A percentile compares a stretch with the other conserved stretches of the same genome.
phyloP scores from a whole-genome alignment of 2,329 filamentous ascomycete species.

The Teratosphaeria pseudoeucalypti region DNA sequence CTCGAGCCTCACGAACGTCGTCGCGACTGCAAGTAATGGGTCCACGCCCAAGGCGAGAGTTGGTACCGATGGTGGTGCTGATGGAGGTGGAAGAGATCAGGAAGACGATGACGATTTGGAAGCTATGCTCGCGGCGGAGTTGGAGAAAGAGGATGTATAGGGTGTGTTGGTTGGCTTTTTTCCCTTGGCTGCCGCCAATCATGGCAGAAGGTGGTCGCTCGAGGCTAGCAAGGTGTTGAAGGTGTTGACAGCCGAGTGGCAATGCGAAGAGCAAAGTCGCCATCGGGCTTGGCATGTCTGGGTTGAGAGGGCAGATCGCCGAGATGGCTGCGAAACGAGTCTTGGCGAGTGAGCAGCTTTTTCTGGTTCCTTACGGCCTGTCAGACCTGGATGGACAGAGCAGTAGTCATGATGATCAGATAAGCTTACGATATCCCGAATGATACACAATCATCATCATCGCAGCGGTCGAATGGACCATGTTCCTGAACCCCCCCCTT shows the following conservation, averaged over 20 bases:
- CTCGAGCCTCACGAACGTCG: slow-evolving; percentile 36
- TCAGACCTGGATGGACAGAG: too few species aligned
- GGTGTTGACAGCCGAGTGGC: neutral
- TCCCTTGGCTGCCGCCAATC: neutral
- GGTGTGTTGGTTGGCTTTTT: neutral
- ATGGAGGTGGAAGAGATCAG: slow-evolving; percentile 7
- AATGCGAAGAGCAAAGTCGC: neutral
- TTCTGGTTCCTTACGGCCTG: neutral
- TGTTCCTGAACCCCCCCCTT: too few species aligned
- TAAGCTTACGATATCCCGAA: too few species aligned
- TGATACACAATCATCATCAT: too few species aligned
- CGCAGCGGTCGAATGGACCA: too few species aligned
- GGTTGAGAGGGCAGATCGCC: too few species aligned
- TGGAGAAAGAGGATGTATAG: slow-evolving; percentile 24
- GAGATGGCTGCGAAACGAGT: too few species aligned
- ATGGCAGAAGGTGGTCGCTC: neutral
- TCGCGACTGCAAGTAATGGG: slow-evolving; percentile 1
- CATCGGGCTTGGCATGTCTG: neutral
- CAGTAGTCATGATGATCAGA: too few species aligned
- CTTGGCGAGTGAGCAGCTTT: neutral
- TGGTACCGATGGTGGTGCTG: slow-evolving; percentile 25
- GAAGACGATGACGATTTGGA: slow-evolving; percentile 44
- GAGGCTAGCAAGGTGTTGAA: neutral
- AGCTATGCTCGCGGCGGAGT: slow-evolving; percentile 40
- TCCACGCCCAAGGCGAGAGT: slow-evolving; percentile 9